phyloP scores from a whole-genome alignment of 2,329 filamentous ascomycete genomes.

The Sporothrix brunneoviolacea region DNA sequence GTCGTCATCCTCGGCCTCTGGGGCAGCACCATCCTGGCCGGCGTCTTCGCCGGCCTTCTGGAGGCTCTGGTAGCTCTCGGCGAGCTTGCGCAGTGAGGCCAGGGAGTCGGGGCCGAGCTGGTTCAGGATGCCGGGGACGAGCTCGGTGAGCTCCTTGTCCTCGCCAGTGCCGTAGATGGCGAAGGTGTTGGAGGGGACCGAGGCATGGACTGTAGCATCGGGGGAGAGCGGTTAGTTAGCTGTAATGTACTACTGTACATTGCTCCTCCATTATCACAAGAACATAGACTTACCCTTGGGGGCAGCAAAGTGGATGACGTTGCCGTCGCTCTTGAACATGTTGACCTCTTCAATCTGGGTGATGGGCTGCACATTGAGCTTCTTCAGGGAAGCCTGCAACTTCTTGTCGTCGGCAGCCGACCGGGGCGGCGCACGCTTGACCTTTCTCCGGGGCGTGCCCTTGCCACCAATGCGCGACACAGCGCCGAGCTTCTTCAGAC shows the following conservation, averaged over 20 bases:
- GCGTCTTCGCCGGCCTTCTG: conserved; percentile 77
- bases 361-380: conserved; percentile 99
- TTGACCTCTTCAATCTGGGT: conserved; percentile 99
- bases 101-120: conserved; percentile 98
- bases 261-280: no score
- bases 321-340: conserved; percentile 99
- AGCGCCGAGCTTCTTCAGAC: conserved; percentile 53
- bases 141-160: conserved; percentile 99
- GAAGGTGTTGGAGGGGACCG: conserved; percentile 97
- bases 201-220: conserved; percentile 70
- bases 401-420: conserved; percentile 98
- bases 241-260: no score
- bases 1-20: conserved; percentile 72
- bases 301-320: conserved; percentile 98
- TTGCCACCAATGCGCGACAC: conserved; percentile 73
- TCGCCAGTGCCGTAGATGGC: conserved; percentile 98
- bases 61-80: conserved; percentile 99
- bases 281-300: conserved; percentile 93
- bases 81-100: conserved; percentile 93
- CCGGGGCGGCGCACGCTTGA: conserved; percentile 94
- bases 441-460: conserved; percentile 94
- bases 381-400: conserved; percentile 94
- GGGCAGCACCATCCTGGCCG: conserved; percentile 71
- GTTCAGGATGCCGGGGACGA: conserved; percentile 98
- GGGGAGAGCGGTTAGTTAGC: neutral